Percentiles rank a stretch among this genome's conserved stretches.
These are phyloP conservation scores for Cystobasidium sp. DNA, from an alignment of 1,284 basidiomycete genomes.

Conservation along the genomic window DNA sequence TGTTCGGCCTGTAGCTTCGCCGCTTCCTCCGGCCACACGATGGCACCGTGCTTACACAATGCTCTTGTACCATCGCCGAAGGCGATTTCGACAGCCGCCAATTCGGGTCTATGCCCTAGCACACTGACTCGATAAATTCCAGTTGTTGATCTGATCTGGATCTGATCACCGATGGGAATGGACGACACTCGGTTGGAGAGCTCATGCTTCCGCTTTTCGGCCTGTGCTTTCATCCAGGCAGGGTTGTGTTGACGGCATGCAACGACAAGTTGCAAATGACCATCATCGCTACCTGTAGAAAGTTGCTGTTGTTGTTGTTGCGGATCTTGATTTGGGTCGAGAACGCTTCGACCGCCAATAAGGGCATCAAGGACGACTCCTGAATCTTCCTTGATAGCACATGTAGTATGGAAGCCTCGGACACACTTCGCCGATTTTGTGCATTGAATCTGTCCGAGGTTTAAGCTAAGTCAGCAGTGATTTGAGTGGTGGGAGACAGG, in stretches of 20 bases:
- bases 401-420: conserved; percentile 90
- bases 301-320: conserved; percentile 15
- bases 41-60: conserved; percentile 37
- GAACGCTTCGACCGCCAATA: conserved; percentile 66
- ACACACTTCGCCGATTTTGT: conserved; percentile 61
- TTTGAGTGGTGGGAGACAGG: neutral
- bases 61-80: conserved; percentile 40
- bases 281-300: conserved; percentile 13
- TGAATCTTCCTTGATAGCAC: conserved; percentile 68
- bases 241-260: conserved; percentile 45
- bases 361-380: conserved; percentile 68
- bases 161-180: conserved; percentile 17
- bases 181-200: conserved; percentile 19
- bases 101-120: conserved; percentile 17
- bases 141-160: conserved; percentile 38
- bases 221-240: conserved; percentile 30
- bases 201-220: conserved; percentile 35
- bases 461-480: conserved; percentile 13
- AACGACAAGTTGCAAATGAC: conserved; percentile 35
- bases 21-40: conserved; percentile 42
- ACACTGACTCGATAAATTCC: conserved; percentile 38
- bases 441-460: conserved; percentile 50
- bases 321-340: conserved; percentile 20
- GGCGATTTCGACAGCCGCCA: conserved; percentile 30
- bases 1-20: conserved; percentile 23